Evolutionary conservation across 768 basidiomycete genomes (phyloP).

Genomic region (Omphalotus guepiniiformis): DNA sequence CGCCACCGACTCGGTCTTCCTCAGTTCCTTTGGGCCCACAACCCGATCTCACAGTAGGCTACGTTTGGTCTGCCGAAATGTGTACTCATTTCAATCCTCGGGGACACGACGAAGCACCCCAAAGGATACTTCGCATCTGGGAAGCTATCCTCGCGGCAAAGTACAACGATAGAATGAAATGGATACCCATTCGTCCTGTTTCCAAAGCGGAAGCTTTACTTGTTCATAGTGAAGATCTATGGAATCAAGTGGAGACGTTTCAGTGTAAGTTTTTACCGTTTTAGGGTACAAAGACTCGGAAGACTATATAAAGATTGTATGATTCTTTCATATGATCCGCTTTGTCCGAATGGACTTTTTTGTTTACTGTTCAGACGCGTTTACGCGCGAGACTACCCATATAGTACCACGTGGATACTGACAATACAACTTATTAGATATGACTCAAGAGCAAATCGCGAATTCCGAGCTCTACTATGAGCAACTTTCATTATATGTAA

Average conservation of each 20-base stretch:
- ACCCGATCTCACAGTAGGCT: constrained; percentile 54
- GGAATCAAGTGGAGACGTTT: constrained; percentile 84
- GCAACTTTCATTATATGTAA: constrained; percentile 88
- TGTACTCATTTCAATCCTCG: constrained; percentile 69
- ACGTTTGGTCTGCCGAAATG: constrained; percentile 87
- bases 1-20: too few species aligned
- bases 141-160: constrained; percentile 55
- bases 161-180: constrained; percentile 61
- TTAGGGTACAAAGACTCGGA: too few species aligned
- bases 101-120: constrained; percentile 68
- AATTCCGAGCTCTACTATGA: constrained; percentile 84
- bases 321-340: too few species aligned
- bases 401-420: too few species aligned
- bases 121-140: constrained; percentile 79
- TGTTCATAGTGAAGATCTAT: constrained; percentile 88
- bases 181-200: constrained; percentile 71
- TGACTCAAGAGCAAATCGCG: constrained; percentile 70
- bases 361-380: too few species aligned
- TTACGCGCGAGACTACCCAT: too few species aligned
- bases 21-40: constrained; percentile 24
- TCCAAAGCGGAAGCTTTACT: constrained; percentile 76
- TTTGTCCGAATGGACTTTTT: too few species aligned
- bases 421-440: constrained; percentile 40
- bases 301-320: too few species aligned
- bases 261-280: constrained; percentile 82